phyloP scores from a whole-genome alignment of 2,329 filamentous ascomycete genomes.

The Didymella sp. region DNA sequence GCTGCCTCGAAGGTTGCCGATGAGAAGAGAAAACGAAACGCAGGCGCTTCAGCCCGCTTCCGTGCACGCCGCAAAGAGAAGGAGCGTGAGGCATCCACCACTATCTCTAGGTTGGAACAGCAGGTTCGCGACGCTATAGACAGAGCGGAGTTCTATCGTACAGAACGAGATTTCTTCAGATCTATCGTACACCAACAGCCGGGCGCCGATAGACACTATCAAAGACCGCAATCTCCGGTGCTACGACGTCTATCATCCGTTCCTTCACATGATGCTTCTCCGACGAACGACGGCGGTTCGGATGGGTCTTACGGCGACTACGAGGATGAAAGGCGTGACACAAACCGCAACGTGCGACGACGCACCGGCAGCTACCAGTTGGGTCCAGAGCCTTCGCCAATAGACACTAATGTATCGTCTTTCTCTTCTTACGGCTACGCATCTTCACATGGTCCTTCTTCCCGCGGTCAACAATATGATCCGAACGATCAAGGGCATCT shows the following conservation, averaged over 20 bases:
- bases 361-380: constrained; percentile 48
- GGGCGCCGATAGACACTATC: constrained; percentile 56
- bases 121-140: constrained; percentile 71
- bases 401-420: constrained; percentile 29
- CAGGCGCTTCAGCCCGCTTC: constrained; percentile 83
- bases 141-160: constrained; percentile 75
- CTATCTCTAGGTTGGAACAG: constrained; percentile 72
- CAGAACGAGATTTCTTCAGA: constrained; percentile 72
- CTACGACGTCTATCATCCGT: constrained; percentile 41
- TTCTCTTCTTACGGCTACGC: constrained; percentile 30
- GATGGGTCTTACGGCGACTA: constrained; percentile 43
- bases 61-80: constrained; percentile 82
- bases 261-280: constrained; percentile 40
- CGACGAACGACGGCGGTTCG: constrained; percentile 39
- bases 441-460: not conserved
- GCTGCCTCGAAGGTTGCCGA: constrained; percentile 83
- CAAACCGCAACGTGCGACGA: constrained; percentile 48
- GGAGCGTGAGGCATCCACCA: constrained; percentile 73
- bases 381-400: constrained; percentile 32
- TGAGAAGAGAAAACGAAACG: constrained; percentile 85
- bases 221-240: constrained; percentile 54
- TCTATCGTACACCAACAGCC: constrained; percentile 65
- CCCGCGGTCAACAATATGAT: constrained; percentile 6
- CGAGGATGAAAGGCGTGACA: constrained; percentile 39
- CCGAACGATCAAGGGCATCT: constrained; percentile 24